These are phyloP conservation scores for Tolypocladium pustulatum DNA, from an alignment of 2,329 filamentous ascomycete genomes.

Conservation along the genomic window DNA sequence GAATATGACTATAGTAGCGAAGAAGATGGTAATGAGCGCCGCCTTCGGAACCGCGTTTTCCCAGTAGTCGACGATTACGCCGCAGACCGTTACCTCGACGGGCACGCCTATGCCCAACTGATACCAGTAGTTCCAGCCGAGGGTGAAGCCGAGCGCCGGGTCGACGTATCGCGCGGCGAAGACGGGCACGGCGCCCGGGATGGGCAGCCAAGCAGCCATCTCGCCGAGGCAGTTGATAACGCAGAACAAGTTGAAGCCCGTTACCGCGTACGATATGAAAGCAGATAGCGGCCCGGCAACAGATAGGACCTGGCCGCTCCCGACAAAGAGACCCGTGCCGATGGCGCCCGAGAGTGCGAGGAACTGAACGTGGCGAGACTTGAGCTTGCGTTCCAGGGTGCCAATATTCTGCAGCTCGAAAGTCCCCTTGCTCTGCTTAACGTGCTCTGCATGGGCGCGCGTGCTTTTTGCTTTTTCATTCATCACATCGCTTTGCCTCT, in stretches of 20 bases:
- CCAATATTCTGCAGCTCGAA: slow-evolving; percentile 17
- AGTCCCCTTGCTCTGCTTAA: not conserved
- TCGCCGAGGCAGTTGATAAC: slow-evolving; percentile 41
- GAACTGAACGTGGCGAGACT: slow-evolving; percentile 30
- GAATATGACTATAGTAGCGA: slow-evolving; percentile 23
- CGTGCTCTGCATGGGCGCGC: not conserved
- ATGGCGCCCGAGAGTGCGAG: slow-evolving; percentile 30
- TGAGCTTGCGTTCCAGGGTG: slow-evolving; percentile 25
- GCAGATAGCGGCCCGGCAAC: slow-evolving; percentile 30
- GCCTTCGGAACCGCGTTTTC: slow-evolving; percentile 14
- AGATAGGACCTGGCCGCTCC: slow-evolving; percentile 30
- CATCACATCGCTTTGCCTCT: not conserved
- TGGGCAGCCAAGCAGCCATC: slow-evolving; percentile 51
- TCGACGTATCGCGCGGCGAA: slow-evolving; percentile 39
- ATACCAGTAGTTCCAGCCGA: slow-evolving; percentile 43
- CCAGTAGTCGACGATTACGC: slow-evolving; percentile 37
- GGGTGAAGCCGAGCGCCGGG: slow-evolving; percentile 34
- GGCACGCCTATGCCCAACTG: slow-evolving; percentile 38
- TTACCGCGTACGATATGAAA: slow-evolving; percentile 29
- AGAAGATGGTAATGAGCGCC: slow-evolving; percentile 25
- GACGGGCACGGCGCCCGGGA: slow-evolving; percentile 41
- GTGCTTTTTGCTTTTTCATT: no score
- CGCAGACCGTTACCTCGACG: slow-evolving; percentile 34
- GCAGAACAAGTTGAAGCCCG: slow-evolving; percentile 36
- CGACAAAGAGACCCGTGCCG: slow-evolving; percentile 33